Conservation (phyloP, 2,329 filamentous ascomycete species). For the Penicillium sp. region DNA sequence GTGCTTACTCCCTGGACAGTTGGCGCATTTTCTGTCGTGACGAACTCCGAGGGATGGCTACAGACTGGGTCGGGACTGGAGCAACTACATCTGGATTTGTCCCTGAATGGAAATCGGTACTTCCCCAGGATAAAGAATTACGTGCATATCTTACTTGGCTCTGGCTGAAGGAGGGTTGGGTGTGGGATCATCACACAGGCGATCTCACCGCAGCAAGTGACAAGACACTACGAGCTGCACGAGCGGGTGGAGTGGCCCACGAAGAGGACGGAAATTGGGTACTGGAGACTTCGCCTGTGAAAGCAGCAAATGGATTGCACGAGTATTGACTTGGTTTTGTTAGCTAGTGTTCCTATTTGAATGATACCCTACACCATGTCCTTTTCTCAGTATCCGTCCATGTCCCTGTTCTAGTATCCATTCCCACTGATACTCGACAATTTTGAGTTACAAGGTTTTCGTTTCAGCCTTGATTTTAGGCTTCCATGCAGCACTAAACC, state of each 20-base stretch:
- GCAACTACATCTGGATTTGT: constrained; percentile 57
- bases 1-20: constrained; percentile 80
- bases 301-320: constrained; percentile 29
- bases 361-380: constrained; percentile 9
- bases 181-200: constrained; percentile 75
- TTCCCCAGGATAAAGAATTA: constrained; percentile 85
- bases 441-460: not conserved
- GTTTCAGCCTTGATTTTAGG: constrained; percentile 19
- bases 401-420: not conserved
- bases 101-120: constrained; percentile 87
- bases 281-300: constrained; percentile 35
- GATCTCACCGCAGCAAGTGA: constrained; percentile 42
- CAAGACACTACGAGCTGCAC: constrained; percentile 39
- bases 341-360: not conserved
- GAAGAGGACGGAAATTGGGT: constrained; percentile 44
- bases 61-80: constrained; percentile 64
- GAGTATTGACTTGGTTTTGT: constrained; percentile 2
- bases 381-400: not conserved
- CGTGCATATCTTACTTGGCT: constrained; percentile 84
- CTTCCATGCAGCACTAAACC: constrained; percentile 28
- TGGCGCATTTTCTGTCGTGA: constrained; percentile 95
- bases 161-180: constrained; percentile 84
- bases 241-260: constrained; percentile 42
- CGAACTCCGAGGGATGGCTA: constrained; percentile 64
- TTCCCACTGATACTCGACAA: not conserved